Evolutionary conservation across 2,329 filamentous ascomycete genomes (phyloP).

Genomic region (Sporothrix dimorphospora): DNA sequence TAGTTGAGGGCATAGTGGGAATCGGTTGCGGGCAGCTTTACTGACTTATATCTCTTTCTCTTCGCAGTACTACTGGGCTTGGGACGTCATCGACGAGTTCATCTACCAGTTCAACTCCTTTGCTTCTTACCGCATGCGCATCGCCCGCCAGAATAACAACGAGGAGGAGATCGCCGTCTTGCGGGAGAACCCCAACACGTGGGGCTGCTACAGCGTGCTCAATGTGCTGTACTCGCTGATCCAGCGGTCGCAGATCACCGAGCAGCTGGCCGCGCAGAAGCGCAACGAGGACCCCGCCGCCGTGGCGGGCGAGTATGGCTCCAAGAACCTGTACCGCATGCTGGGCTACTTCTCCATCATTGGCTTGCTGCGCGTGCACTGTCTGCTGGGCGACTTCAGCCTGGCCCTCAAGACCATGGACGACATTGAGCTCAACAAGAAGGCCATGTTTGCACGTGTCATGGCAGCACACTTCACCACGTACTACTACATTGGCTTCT

Average conservation of each 20-base stretch:
- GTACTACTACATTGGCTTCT: slow-evolving; percentile 99
- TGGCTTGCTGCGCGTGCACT: slow-evolving; percentile 93
- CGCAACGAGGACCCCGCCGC: slow-evolving; percentile 85
- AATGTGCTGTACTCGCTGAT: slow-evolving; percentile 99
- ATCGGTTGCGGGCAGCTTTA: background rate
- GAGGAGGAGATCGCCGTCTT: slow-evolving; percentile 91
- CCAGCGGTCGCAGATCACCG: slow-evolving; percentile 95
- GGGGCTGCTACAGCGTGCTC: slow-evolving; percentile 99
- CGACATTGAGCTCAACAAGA: slow-evolving; percentile 99
- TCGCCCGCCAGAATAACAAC: slow-evolving; percentile 80
- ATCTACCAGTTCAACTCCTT: slow-evolving; percentile 99
- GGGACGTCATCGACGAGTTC: slow-evolving; percentile 99
- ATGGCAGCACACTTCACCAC: slow-evolving; percentile 99
- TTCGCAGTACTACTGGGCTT: slow-evolving; percentile 93
- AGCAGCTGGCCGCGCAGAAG: slow-evolving; percentile 94
- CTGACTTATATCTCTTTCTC: slow-evolving; percentile 29
- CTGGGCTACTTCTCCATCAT: slow-evolving; percentile 99
- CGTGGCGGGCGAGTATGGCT: slow-evolving; percentile 93
- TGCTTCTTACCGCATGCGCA: slow-evolving; percentile 91
- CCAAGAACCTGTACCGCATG: slow-evolving; percentile 95
- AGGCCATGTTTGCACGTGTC: slow-evolving; percentile 98
- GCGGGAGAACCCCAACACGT: slow-evolving; percentile 96
- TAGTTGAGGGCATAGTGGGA: background rate
- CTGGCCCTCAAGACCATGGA: slow-evolving; percentile 98
- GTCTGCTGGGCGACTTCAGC: slow-evolving; percentile 94